Percentiles rank a stretch among this genome's conserved stretches.
Evolutionary conservation across 208 protist genomes (phyloP).

Genomic region (Leishmania aethiopica): DNA sequence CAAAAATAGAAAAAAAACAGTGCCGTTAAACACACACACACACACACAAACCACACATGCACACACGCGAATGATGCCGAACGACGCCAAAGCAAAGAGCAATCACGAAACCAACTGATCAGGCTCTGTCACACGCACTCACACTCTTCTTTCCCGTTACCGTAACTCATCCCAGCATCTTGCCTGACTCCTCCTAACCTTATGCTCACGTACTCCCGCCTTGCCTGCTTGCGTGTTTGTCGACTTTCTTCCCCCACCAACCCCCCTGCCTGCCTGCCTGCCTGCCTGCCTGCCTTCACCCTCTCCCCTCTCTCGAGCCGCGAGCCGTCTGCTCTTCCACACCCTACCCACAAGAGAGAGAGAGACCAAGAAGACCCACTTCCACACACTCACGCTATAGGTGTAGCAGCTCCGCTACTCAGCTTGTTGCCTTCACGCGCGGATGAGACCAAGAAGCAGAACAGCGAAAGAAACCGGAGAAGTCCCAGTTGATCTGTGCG

Average conservation of each 20-base stretch:
- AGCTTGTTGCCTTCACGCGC: neutral
- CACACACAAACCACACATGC: neutral
- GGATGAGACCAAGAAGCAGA: neutral
- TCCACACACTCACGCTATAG: neutral
- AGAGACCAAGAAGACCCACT: neutral
- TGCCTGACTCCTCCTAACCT: neutral
- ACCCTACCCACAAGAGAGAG: neutral
- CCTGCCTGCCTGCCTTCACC: neutral
- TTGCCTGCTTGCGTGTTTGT: neutral
- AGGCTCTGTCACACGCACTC: neutral
- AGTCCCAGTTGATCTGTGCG: neutral
- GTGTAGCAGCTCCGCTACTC: neutral
- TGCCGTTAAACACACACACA: neutral
- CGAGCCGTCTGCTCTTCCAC: neutral
- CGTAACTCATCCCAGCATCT: neutral
- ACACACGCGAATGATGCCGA: no score
- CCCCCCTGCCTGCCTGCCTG: neutral
- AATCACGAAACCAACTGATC: neutral
- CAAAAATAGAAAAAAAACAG: neutral
- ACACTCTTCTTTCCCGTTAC: neutral
- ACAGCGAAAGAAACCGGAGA: neutral
- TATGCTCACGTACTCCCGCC: neutral
- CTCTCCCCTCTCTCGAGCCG: neutral
- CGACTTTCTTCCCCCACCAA: neutral
- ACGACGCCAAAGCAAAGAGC: neutral